phyloP scores from a whole-genome alignment of 306 rosid genomes.

The Herpetospermum pedunculosum region DNA sequence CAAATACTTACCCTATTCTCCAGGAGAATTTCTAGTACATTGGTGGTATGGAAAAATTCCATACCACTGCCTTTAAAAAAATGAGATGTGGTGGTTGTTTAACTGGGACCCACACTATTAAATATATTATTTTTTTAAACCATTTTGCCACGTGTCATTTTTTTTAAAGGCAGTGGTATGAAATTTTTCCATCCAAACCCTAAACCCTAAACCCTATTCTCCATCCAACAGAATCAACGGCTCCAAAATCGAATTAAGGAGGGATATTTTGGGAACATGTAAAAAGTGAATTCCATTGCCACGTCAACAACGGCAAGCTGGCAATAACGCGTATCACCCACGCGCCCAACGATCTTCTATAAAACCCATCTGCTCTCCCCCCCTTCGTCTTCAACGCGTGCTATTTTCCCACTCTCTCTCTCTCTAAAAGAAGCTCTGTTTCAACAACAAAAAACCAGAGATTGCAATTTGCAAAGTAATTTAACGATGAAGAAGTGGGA shows the following conservation, averaged over 20 bases:
- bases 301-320: constrained; percentile 35
- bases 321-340: constrained; percentile 29
- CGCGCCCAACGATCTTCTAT: constrained; percentile 41
- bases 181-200: no score
- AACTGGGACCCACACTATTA: no score
- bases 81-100: no score
- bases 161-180: no score
- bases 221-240: constrained; percentile 2
- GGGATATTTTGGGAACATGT: background rate
- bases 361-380: constrained; percentile 24
- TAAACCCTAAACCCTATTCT: no score
- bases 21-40: no score
- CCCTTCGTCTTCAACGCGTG: constrained; percentile 9
- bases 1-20: no score
- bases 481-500: constrained; percentile 33
- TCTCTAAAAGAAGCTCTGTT: constrained; percentile 5
- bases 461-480: background rate
- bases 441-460: constrained; percentile 10
- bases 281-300: constrained; percentile 15
- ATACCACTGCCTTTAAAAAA: no score
- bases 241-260: constrained; percentile 23
- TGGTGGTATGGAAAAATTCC: no score
- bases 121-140: no score
- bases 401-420: constrained; percentile 21
- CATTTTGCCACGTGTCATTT: no score